Percentiles rank a stretch among this genome's conserved stretches.
Evolutionary conservation across 1,284 basidiomycete species (phyloP).

Genomic region (Moesziomyces aphidis): DNA sequence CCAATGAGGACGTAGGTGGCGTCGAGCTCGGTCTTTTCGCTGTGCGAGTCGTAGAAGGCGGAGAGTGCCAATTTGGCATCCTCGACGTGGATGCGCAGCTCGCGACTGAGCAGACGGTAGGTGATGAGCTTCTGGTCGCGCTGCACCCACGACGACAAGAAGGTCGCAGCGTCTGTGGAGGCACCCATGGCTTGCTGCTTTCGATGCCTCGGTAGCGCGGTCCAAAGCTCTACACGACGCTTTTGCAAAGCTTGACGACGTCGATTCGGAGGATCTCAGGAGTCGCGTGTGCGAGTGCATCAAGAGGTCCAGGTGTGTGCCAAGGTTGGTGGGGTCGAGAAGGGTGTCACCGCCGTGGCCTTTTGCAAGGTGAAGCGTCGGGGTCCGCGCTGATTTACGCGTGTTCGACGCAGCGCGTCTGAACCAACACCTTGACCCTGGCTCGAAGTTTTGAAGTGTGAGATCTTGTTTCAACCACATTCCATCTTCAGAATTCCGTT

Average conservation of each 20-base stretch:
- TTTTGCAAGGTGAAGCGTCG: slow-evolving; percentile 9
- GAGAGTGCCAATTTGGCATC: slow-evolving; percentile 45
- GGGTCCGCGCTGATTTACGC: slow-evolving; percentile 31
- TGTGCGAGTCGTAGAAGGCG: slow-evolving; percentile 34
- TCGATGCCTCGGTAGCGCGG: neutral
- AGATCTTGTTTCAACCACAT: neutral
- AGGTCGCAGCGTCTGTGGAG: slow-evolving; percentile 23
- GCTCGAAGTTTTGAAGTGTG: neutral
- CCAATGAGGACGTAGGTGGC: slow-evolving; percentile 45
- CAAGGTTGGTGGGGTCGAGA: neutral
- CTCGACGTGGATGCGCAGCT: slow-evolving; percentile 50
- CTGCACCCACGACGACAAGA: slow-evolving; percentile 49
- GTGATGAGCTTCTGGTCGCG: slow-evolving; percentile 57
- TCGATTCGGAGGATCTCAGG: neutral
- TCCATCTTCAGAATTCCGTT: too few relatives aligned
- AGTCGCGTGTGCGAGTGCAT: neutral
- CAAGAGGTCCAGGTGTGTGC: neutral
- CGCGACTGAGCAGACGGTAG: slow-evolving; percentile 56
- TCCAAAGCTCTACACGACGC: neutral
- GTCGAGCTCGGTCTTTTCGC: slow-evolving; percentile 22
- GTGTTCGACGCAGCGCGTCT: slow-evolving; percentile 21
- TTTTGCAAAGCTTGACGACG: neutral
- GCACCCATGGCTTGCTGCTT: slow-evolving; percentile 13
- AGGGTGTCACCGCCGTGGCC: neutral
- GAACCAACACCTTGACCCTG: slow-evolving; percentile 20